Conservation (phyloP, 139 green algal species). For the Chlorella sp. region DNA sequence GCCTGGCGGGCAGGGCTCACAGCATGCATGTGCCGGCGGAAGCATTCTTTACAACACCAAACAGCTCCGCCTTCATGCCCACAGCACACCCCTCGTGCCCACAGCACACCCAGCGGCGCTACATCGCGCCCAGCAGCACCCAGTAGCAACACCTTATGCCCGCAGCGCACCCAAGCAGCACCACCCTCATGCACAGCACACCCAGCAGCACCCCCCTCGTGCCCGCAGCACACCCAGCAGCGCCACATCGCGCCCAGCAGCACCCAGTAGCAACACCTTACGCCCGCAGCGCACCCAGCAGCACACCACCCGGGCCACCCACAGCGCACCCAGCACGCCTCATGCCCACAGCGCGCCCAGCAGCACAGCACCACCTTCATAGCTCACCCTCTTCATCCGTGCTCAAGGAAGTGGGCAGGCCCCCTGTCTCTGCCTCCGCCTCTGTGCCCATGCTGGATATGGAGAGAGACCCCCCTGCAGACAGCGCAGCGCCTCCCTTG, state of each 20-base stretch:
- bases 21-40: too few species aligned
- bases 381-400: constrained; percentile 29
- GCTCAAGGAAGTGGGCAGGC: constrained; percentile 10
- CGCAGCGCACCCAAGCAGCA: too few species aligned
- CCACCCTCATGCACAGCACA: too few species aligned
- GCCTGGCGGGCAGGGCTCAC: neutral
- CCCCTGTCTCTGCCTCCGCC: neutral
- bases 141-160: neutral
- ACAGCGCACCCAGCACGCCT: too few species aligned
- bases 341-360: neutral
- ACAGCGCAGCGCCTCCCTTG: neutral
- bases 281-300: neutral
- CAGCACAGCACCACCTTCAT: too few species aligned
- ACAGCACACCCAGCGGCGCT: too few species aligned
- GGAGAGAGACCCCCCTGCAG: neutral
- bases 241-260: neutral
- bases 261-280: neutral
- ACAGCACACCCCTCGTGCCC: too few species aligned
- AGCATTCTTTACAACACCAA: too few species aligned
- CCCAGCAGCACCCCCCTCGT: too few species aligned
- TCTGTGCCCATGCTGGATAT: neutral
- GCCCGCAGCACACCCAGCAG: neutral
- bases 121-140: neutral
- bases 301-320: too few species aligned
- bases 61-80: too few species aligned